Base-by-base conservation (phyloP, 108 stramenopile species). In the Discostella stelligeroides region DNA sequence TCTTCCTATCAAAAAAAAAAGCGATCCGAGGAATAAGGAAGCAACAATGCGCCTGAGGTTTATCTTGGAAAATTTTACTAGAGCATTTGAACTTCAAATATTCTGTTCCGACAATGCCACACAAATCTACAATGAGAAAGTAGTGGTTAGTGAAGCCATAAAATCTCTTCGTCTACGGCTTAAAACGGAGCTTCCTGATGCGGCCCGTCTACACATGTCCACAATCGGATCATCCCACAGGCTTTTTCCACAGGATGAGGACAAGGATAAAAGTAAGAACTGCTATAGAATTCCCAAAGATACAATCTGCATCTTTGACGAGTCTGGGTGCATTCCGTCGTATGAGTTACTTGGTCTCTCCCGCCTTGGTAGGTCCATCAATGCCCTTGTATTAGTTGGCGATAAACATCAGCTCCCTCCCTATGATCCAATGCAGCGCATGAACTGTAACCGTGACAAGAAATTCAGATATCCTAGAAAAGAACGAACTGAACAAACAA, bases 241-340 rank as follows among this genome's bases (percentile, higher is more conserved):
- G 58, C 58, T 82, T 21, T 39, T 60, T 34, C 37, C 34, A 23
- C 18, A 40, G 30, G 53, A 62, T 8, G 25, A 63, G 21, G 60
- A 42, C 39, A 39, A 43, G 14, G 18, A 21, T 37, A 42, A 70
- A 37, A 11, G 9, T 30, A 41, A 34, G 5, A 46, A 70, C 9
- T 21, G 17, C 30, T 13, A 20, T 8, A 29, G 18, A 30, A 39
- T 74, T 68, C 21, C 59, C 11, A 79, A 53, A 28, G 77, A 79
- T 24, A 79, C 82, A 28, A 70, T 83, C 72, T 68, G 75, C 7
- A 80, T 83, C 25, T 80, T 83, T 66, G 82, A 83, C 51, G 82
- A 83, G 54, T 60, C 79, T 38, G 82, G 82, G n/a, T 83, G 82
- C 47, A 83, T 83, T 47, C 82, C 82, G 34, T 68, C 79, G 21